Evolutionary conservation across 805 yeast genomes (phyloP).

Genomic region (Isabelozyma heimii): DNA sequence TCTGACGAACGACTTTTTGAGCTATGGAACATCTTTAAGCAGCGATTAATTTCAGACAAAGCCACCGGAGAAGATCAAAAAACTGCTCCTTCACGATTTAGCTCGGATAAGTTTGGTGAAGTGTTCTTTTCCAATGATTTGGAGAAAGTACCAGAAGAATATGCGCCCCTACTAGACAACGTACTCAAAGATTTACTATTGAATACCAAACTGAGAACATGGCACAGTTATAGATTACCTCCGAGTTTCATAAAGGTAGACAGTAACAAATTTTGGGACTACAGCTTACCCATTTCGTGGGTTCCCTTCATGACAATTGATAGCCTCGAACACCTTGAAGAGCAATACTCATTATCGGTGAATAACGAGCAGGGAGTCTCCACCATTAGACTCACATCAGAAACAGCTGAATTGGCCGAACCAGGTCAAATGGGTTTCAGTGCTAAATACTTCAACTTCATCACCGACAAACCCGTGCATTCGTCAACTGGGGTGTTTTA

Average conservation of each 20-base stretch:
- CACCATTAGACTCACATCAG: slow-evolving; percentile 20
- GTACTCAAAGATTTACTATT: slow-evolving; percentile 23
- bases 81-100: background rate
- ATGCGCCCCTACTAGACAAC: slow-evolving; percentile 16
- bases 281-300: slow-evolving; percentile 39
- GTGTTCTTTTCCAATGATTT: slow-evolving; percentile 2
- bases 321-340: slow-evolving; percentile 18
- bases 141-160: slow-evolving; percentile 13
- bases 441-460: slow-evolving; percentile 32
- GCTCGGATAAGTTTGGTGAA: slow-evolving; percentile 8
- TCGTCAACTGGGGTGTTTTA: slow-evolving; percentile 37
- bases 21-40: slow-evolving; percentile 28
- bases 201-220: slow-evolving; percentile 14
- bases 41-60: slow-evolving; percentile 15
- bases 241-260: slow-evolving; percentile 24
- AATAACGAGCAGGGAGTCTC: slow-evolving; percentile 28
- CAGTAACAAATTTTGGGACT: slow-evolving; percentile 18
- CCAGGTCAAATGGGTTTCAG: background rate
- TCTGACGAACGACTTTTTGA: slow-evolving; percentile 29
- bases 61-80: background rate
- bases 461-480: slow-evolving; percentile 32
- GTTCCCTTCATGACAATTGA: slow-evolving; percentile 30
- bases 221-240: slow-evolving; percentile 20
- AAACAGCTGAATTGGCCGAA: background rate
- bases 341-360: slow-evolving; percentile 20